Evolutionary conservation across 2,329 filamentous ascomycete genomes (phyloP).

Genomic region (Trichoderma koningiopsis): DNA sequence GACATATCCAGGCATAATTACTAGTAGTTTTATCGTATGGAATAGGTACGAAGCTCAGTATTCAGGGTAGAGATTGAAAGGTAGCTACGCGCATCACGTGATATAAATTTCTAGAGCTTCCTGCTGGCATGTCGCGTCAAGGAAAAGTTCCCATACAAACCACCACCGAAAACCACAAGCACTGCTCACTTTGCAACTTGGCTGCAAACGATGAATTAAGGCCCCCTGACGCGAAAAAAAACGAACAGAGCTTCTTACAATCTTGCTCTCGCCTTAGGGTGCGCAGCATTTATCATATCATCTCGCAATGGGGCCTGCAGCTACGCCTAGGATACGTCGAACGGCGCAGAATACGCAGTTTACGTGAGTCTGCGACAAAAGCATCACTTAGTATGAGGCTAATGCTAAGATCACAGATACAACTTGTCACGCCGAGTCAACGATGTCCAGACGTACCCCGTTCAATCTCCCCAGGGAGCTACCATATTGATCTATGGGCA

Average conservation of each 20-base stretch:
- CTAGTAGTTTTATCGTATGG: background rate
- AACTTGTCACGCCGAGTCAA: slow-evolving; percentile 60
- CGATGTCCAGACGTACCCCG: slow-evolving; percentile 62
- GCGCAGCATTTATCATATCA: slow-evolving; percentile 21
- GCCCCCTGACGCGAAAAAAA: background rate
- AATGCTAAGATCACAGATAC: slow-evolving; percentile 51
- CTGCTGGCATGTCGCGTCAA: slow-evolving; percentile 23
- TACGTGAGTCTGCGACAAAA: slow-evolving; percentile 41
- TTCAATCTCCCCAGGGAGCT: slow-evolving; percentile 64
- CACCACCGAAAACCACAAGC: background rate
- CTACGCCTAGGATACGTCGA: slow-evolving; percentile 47
- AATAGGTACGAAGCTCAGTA: background rate
- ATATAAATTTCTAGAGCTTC: slow-evolving; percentile 17
- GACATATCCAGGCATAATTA: background rate
- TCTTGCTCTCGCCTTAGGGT: slow-evolving; percentile 14
- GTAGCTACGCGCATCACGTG: slow-evolving; percentile 18
- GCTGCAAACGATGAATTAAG: background rate
- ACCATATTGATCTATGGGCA: slow-evolving; percentile 65
- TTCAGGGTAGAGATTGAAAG: background rate
- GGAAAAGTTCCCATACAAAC: slow-evolving; percentile 23
- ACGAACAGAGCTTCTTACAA: background rate
- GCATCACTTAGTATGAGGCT: background rate
- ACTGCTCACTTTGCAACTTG: background rate
- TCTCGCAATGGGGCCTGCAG: slow-evolving; percentile 39
- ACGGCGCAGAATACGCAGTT: slow-evolving; percentile 53